Conservation (phyloP, 176 grass and related monocot genomes). For the Eleusine indica region DNA sequence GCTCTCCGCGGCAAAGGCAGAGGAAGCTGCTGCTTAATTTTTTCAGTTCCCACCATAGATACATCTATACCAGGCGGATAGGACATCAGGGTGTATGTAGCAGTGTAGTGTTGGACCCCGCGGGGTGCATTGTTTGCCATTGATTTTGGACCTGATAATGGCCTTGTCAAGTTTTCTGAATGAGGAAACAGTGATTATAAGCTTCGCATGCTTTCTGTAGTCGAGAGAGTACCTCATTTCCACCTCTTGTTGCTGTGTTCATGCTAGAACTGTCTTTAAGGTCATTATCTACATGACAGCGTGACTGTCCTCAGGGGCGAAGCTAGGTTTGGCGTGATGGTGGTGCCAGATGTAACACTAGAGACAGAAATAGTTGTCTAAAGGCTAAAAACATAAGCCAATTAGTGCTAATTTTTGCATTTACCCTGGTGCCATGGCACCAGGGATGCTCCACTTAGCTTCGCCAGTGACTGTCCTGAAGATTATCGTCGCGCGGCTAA, state of each 20-base stretch:
- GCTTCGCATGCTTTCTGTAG: constrained; percentile 11
- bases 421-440: no score
- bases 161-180: constrained; percentile 38
- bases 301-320: background rate
- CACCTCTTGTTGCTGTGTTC: background rate
- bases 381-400: no score
- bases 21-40: constrained; percentile 72
- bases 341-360: no score
- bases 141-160: constrained; percentile 60
- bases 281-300: background rate
- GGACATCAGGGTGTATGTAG: constrained; percentile 51
- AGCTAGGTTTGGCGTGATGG: no score
- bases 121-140: constrained; percentile 46
- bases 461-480: background rate
- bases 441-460: no score
- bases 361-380: no score
- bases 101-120: constrained; percentile 37
- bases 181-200: constrained; percentile 33
- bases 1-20: constrained; percentile 59
- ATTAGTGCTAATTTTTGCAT: no score
- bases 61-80: constrained; percentile 43
- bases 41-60: constrained; percentile 29
- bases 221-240: background rate
- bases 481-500: background rate
- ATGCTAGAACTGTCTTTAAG: background rate